Evolutionary conservation across 805 yeast genomes (phyloP).

Genomic region (Saccharomycopsis malanga): DNA sequence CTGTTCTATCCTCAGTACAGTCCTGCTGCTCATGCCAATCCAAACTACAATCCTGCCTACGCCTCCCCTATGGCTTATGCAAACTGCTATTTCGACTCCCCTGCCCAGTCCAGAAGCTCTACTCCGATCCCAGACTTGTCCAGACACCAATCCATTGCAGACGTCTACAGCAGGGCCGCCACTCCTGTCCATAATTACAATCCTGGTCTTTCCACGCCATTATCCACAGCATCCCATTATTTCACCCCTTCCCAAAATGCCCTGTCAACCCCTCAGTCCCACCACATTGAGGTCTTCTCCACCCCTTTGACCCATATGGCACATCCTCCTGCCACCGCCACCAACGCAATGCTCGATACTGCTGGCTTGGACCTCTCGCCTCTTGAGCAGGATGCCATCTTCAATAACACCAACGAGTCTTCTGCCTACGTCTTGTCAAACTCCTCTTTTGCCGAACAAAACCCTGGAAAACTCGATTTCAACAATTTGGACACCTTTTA

Average conservation of each 20-base stretch:
- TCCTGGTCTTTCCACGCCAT: conserved; percentile 3
- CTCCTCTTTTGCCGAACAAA: neutral
- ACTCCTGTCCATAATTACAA: conserved; percentile 15
- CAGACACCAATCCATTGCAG: conserved; percentile 1
- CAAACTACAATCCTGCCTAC: neutral
- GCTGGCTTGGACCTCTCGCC: conserved; percentile 18
- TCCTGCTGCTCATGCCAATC: neutral
- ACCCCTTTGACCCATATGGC: conserved; percentile 17
- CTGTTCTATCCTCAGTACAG: no score
- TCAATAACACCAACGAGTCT: conserved; percentile 1
- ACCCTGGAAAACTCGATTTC: conserved; percentile 9
- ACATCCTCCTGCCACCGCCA: conserved; percentile 1
- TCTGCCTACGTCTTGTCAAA: conserved; percentile 1
- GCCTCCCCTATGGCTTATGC: neutral
- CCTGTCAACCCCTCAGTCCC: conserved; percentile 12
- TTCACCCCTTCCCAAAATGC: conserved; percentile 10
- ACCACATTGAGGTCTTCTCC: conserved; percentile 8
- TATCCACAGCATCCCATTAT: conserved; percentile 7
- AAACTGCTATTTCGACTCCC: conserved; percentile 8
- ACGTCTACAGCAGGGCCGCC: conserved; percentile 12
- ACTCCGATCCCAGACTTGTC: conserved; percentile 7
- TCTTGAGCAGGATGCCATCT: conserved; percentile 13
- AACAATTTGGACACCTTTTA: conserved; percentile 11
- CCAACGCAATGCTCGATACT: conserved; percentile 8
- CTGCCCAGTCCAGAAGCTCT: conserved; percentile 8